A percentile compares a stretch with the other conserved stretches of the same genome.
phyloP scores from a whole-genome alignment of 2,329 filamentous ascomycete genomes.

The Beauveria medogensis region DNA sequence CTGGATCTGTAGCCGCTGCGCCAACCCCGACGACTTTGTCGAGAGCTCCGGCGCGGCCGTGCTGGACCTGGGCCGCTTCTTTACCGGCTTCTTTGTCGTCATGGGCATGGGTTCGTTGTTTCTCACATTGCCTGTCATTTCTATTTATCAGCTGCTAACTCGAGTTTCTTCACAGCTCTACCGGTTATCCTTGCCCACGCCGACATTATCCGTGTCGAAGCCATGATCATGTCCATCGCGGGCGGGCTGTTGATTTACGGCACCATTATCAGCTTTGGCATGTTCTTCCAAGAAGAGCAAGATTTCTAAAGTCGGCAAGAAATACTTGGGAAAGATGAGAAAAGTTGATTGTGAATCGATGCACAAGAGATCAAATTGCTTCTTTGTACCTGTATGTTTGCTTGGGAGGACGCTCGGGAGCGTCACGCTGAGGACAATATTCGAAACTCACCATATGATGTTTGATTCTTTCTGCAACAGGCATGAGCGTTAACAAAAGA shows the following conservation, averaged over 20 bases:
- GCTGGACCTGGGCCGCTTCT: conserved; percentile 89
- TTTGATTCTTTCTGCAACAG: background rate
- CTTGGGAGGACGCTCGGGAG: background rate
- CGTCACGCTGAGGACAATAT: background rate
- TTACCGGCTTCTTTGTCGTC: conserved; percentile 89
- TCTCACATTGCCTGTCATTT: background rate
- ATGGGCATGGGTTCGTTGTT: conserved; percentile 84
- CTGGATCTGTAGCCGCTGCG: conserved; percentile 85
- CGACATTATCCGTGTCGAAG: conserved; percentile 69
- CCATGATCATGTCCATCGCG: conserved; percentile 91
- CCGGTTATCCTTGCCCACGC: conserved; percentile 84
- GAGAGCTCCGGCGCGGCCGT: conserved; percentile 73
- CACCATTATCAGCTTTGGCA: conserved; percentile 94
- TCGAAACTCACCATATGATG: background rate
- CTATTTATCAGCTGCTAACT: background rate
- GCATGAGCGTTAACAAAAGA: conserved; percentile 9
- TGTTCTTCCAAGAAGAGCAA: conserved; percentile 98
- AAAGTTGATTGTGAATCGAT: background rate
- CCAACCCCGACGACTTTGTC: conserved; percentile 93
- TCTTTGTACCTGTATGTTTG: conserved; percentile 2
- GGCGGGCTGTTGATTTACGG: conserved; percentile 93
- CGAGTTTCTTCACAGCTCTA: conserved; percentile 51
- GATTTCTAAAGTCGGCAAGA: conserved; percentile 58
- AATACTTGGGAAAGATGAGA: too few relatives aligned
- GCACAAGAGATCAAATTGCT: background rate